phyloP scores from a whole-genome alignment of 1,139 yeast genomes.

The Hyphopichia burtonii region DNA sequence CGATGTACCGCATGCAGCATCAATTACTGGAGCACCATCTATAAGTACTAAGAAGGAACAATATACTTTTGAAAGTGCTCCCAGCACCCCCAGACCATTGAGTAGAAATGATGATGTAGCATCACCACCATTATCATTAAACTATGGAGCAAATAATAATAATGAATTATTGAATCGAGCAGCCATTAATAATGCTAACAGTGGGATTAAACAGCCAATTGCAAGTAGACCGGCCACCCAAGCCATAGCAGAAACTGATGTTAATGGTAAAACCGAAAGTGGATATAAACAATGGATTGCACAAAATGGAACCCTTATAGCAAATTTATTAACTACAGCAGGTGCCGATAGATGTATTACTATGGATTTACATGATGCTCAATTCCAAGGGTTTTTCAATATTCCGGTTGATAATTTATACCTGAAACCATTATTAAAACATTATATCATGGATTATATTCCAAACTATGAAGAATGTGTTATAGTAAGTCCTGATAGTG shows the following conservation, averaged over 20 bases:
- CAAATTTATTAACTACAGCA: constrained; percentile 83
- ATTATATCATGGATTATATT: constrained; percentile 70
- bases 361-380: constrained; percentile 96
- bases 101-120: constrained; percentile 15
- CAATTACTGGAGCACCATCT: constrained; percentile 48
- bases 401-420: constrained; percentile 90
- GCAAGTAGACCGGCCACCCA: neutral
- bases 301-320: constrained; percentile 90
- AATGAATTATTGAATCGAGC: constrained; percentile 14
- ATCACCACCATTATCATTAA: constrained; percentile 11
- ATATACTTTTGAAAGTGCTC: constrained; percentile 62
- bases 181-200: constrained; percentile 11
- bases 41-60: constrained; percentile 39
- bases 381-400: constrained; percentile 90
- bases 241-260: constrained; percentile 17
- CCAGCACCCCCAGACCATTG: constrained; percentile 56
- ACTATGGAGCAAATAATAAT: neutral
- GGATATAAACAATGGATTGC: constrained; percentile 96
- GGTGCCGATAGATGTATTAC: constrained; percentile 97
- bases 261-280: constrained; percentile 44
- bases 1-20: constrained; percentile 87
- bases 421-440: constrained; percentile 79
- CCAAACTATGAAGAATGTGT: constrained; percentile 78
- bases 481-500: constrained; percentile 93
- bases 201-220: constrained; percentile 5